Conservation (phyloP, 1,284 basidiomycete species). For the Cutaneotrichosporon dermatis region DNA sequence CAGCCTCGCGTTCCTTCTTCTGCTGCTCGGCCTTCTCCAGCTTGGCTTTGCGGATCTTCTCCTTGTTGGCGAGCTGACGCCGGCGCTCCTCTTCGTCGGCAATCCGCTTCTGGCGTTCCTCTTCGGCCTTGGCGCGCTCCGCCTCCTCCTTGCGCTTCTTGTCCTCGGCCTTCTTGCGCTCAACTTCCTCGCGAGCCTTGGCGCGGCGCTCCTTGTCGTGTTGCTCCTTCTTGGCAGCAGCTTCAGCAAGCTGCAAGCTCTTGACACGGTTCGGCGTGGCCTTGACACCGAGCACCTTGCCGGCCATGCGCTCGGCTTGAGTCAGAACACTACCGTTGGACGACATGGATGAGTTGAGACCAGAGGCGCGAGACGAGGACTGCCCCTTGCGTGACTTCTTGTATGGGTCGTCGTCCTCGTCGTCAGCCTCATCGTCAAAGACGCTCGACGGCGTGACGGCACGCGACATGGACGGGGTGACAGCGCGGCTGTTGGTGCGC, state of each 20-base stretch:
- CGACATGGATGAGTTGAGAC: not conserved
- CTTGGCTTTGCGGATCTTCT: constrained; percentile 45
- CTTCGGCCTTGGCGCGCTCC: constrained; percentile 58
- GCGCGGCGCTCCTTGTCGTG: constrained; percentile 76
- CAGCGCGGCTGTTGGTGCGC: constrained; percentile 1
- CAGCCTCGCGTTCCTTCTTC: constrained; percentile 27
- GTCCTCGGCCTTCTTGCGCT: constrained; percentile 65
- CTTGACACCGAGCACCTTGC: constrained; percentile 45
- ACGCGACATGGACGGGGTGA: not conserved
- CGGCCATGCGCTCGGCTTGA: constrained; percentile 41
- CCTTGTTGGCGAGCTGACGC: constrained; percentile 47
- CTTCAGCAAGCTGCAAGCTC: constrained; percentile 71
- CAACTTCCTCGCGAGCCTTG: constrained; percentile 68
- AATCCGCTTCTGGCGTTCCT: constrained; percentile 40
- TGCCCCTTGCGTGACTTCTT: not conserved
- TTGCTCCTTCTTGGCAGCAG: constrained; percentile 85
- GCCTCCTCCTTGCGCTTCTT: constrained; percentile 72
- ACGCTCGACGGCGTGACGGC: not conserved
- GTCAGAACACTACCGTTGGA: constrained; percentile 19
- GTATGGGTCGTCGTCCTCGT: constrained; percentile 1
- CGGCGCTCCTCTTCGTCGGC: constrained; percentile 64
- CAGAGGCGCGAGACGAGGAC: not conserved
- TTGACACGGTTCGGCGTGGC: constrained; percentile 57
- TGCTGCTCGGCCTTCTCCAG: constrained; percentile 31
- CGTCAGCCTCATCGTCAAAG: constrained; percentile 8